These are phyloP conservation scores for Lophiostoma macrostomum DNA, from an alignment of 495 filamentous ascomycete genomes.

Conservation along the genomic window DNA sequence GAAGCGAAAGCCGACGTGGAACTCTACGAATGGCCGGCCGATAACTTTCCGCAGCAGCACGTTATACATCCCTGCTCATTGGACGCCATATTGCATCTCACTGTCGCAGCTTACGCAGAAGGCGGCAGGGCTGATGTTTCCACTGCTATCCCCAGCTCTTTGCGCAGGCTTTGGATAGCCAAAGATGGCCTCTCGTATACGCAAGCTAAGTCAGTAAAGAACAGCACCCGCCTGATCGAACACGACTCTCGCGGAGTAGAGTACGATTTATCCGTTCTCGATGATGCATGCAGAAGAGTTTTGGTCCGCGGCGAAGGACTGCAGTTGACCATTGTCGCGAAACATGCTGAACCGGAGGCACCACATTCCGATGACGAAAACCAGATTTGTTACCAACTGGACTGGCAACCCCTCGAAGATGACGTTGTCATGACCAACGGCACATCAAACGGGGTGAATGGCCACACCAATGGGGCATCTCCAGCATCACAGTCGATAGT, in stretches of 20 bases:
- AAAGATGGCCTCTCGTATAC: slow-evolving; percentile 1
- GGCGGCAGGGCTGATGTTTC: neutral
- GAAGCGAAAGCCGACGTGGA: slow-evolving; percentile 4
- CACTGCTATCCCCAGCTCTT: slow-evolving; percentile 4
- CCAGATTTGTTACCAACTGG: neutral
- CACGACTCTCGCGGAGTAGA: neutral
- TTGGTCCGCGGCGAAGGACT: neutral
- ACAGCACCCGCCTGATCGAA: neutral
- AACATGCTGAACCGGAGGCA: neutral
- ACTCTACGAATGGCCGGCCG: slow-evolving; percentile 4
- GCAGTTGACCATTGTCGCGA: neutral
- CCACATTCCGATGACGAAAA: neutral
- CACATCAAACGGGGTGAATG: neutral
- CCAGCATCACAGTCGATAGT: neutral
- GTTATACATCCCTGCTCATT: slow-evolving; percentile 9
- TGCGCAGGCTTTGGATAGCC: slow-evolving; percentile 4
- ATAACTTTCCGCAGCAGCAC: slow-evolving; percentile 2
- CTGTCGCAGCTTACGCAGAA: neutral
- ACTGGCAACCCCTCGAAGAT: neutral
- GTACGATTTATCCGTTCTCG: neutral
- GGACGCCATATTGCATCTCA: slow-evolving; percentile 10
- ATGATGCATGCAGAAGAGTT: neutral
- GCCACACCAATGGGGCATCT: neutral
- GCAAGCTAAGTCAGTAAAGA: neutral
- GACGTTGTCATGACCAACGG: neutral